Base-by-base conservation (phyloP, 1,284 basidiomycete genomes). In the Crepidotus sp. region DNA sequence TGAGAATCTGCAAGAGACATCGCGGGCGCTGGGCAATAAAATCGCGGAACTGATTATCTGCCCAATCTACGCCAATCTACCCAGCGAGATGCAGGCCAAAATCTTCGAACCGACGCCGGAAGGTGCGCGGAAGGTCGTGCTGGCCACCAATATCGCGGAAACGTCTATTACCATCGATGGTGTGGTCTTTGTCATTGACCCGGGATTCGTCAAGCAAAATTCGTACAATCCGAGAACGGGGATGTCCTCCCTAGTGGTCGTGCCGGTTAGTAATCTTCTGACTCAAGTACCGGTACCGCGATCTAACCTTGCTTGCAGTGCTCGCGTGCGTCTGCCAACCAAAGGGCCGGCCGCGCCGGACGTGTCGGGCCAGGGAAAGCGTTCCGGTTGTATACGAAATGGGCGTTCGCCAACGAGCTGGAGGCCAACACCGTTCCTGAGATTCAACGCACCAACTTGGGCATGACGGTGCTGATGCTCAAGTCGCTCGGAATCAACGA, bases 91-190 rank as follows among this genome's bases (percentile, higher is more conserved):
- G 93, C 96, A 99, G 63, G 88, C 93, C 26, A 97, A 97, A 68
- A 98, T 98, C 52, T 99, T 98, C 63, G 96, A 99, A 63, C 94
- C 95, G 1, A 98, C 96, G 6, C 95, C 96, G 0, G 86, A 90
- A 46, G 93, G 93, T 8, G 90, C 96, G 13, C 73, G 96, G 44
- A 99, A 98, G 65, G 92, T 97, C 38, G 95, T 98, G 13, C 71
- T 99, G 29, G 96, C 96, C 1, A 99, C 96, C 22, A 98, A 98
- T 61, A 98, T 99, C 54, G 96, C 96, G 19, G 94, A 98, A 64
- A 98, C 94, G 1, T 94, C 90, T 6, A 96, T 98, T 58, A 97
- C 94, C 1, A 97, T 98, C 54, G 93, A 97, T 49, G 94, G 94
- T 21, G 92, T 98, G 4, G 93, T 97, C 3, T 98, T 95, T 61